A percentile compares a stretch with the other conserved stretches of the same genome.
Evolutionary conservation across 805 yeast genomes (phyloP).

Genomic region (Starmerella etchellsii): DNA sequence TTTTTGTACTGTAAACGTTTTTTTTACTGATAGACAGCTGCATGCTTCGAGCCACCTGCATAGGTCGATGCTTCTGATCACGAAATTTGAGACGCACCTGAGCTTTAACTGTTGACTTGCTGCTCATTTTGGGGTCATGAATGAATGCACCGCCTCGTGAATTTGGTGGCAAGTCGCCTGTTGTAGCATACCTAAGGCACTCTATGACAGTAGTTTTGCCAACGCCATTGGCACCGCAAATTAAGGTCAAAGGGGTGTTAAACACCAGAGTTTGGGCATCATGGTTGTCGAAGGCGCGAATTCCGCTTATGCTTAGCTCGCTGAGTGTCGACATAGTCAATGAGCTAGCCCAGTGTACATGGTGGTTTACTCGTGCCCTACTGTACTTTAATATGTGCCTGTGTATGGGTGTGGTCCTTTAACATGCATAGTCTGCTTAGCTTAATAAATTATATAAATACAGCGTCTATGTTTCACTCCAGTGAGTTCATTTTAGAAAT

Average conservation of each 20-base stretch:
- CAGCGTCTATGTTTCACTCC: too few species aligned
- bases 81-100: slow-evolving; percentile 81
- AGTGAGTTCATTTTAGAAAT: too few species aligned
- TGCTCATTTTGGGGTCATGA: slow-evolving; percentile 66
- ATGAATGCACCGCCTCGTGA: slow-evolving; percentile 92
- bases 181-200: slow-evolving; percentile 83
- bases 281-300: slow-evolving; percentile 81
- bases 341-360: too few species aligned
- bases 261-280: slow-evolving; percentile 77
- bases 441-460: too few species aligned
- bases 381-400: too few species aligned
- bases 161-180: slow-evolving; percentile 93
- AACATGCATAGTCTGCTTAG: too few species aligned
- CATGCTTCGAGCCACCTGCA: slow-evolving; percentile 80
- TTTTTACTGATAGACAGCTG: slow-evolving; percentile 50
- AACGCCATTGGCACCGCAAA: slow-evolving; percentile 92
- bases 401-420: too few species aligned
- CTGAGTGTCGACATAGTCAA: slow-evolving; percentile 18
- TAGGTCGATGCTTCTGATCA: slow-evolving; percentile 50
- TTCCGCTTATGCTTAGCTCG: slow-evolving; percentile 68
- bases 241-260: slow-evolving; percentile 78
- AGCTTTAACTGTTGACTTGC: slow-evolving; percentile 67
- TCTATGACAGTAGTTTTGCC: slow-evolving; percentile 96
- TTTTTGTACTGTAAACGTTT: slow-evolving; percentile 62
- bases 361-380: too few species aligned